These are phyloP conservation scores for Colletotrichum sp. DNA, from an alignment of 2,329 filamentous ascomycete species.

Conservation along the genomic window DNA sequence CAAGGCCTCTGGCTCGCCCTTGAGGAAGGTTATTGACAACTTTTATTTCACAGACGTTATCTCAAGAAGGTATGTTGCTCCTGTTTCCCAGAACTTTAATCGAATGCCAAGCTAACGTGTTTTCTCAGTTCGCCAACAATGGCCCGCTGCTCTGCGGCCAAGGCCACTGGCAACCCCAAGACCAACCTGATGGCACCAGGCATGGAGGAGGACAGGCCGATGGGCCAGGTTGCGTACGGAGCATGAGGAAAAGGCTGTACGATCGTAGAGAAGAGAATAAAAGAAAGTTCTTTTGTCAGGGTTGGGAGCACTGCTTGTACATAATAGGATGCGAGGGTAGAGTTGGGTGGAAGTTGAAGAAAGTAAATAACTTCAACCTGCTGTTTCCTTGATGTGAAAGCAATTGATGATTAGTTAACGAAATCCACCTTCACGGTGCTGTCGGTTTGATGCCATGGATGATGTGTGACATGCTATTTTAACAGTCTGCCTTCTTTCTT, in stretches of 20 bases:
- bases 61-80: constrained; percentile 77
- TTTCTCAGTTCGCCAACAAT: constrained; percentile 87
- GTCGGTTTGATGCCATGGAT: fast-evolving
- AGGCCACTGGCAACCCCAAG: constrained; percentile 78
- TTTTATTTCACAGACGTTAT: constrained; percentile 99
- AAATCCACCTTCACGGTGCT: fast-evolving
- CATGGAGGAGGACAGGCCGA: constrained; percentile 64
- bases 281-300: constrained; percentile 36
- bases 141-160: constrained; percentile 94
- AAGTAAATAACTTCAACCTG: constrained; percentile 21
- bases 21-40: constrained; percentile 89
- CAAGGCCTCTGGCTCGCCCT: constrained; percentile 70
- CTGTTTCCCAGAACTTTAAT: too few relatives aligned
- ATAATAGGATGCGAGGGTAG: constrained; percentile 36
- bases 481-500: not conserved
- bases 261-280: constrained; percentile 35
- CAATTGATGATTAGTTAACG: not conserved
- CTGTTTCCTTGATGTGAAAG: constrained; percentile 1
- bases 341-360: constrained; percentile 18
- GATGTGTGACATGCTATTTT: fast-evolving
- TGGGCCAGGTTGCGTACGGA: constrained; percentile 66
- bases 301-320: constrained; percentile 37
- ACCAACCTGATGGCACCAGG: constrained; percentile 82
- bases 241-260: constrained; percentile 43
- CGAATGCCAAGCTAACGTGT: constrained; percentile 6